phyloP scores from a whole-genome alignment of 805 yeast species.

The Candida silvatica region DNA sequence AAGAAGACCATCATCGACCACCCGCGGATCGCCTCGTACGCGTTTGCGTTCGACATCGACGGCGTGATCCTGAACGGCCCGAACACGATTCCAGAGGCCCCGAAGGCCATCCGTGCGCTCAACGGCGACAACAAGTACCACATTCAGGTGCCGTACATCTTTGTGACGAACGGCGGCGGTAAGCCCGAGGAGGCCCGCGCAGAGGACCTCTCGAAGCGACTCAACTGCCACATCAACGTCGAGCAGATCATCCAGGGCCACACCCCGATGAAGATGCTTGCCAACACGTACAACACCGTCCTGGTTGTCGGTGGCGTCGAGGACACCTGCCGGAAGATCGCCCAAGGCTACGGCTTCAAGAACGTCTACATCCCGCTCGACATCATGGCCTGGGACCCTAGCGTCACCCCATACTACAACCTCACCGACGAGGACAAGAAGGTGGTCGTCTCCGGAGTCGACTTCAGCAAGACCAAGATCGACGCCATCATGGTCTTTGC shows the following conservation, averaged over 20 bases:
- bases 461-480: slow-evolving; percentile 58
- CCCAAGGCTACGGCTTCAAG: slow-evolving; percentile 74
- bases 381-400: slow-evolving; percentile 78
- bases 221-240: slow-evolving; percentile 52
- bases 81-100: slow-evolving; percentile 73
- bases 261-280: slow-evolving; percentile 86
- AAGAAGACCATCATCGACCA: slow-evolving; percentile 55
- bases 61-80: slow-evolving; percentile 87
- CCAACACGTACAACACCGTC: slow-evolving; percentile 58
- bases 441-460: slow-evolving; percentile 45
- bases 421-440: slow-evolving; percentile 62
- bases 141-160: slow-evolving; percentile 73
- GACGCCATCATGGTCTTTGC: slow-evolving; percentile 87
- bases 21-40: slow-evolving; percentile 68
- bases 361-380: slow-evolving; percentile 79
- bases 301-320: slow-evolving; percentile 87
- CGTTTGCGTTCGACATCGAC: slow-evolving; percentile 89
- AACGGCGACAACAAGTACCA: slow-evolving; percentile 73
- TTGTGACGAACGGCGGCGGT: slow-evolving; percentile 92
- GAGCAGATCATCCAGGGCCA: slow-evolving; percentile 90
- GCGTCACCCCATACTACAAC: slow-evolving; percentile 77
- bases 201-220: slow-evolving; percentile 54
- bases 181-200: slow-evolving; percentile 71
- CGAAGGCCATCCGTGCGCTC: slow-evolving; percentile 59
- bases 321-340: slow-evolving; percentile 75